A percentile compares a stretch with the other conserved stretches of the same genome.
phyloP scores from a whole-genome alignment of 192 early-diverging fungal species.

The Gaertneriomyces semiglobifer region DNA sequence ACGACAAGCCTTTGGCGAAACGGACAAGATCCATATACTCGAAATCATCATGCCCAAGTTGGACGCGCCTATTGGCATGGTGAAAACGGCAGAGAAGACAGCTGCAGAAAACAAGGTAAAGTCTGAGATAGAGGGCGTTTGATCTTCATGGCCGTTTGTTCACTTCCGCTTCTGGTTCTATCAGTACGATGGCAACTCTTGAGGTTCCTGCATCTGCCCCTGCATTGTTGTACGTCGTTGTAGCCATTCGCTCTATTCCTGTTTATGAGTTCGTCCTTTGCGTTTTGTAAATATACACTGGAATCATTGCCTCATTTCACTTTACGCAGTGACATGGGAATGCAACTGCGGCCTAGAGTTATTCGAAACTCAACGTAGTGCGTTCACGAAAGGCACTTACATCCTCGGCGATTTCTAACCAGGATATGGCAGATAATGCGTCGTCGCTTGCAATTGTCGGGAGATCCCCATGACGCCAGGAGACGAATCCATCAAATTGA shows the following conservation, averaged over 20 bases:
- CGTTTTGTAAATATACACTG: neutral
- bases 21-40: conserved; percentile 42
- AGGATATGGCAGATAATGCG: neutral
- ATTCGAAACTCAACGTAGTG: neutral
- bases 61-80: conserved; percentile 47
- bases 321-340: neutral
- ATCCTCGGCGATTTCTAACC: conserved; percentile 4
- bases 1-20: conserved; percentile 20
- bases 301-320: neutral
- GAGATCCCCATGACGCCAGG: neutral
- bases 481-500: neutral
- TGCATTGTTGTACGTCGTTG: too few species aligned
- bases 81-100: conserved; percentile 22
- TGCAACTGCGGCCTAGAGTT: neutral
- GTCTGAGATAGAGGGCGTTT: neutral
- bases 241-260: too few species aligned
- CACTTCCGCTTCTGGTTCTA: neutral
- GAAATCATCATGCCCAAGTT: conserved; percentile 48
- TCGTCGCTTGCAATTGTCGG: neutral
- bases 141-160: neutral
- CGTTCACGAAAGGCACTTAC: neutral
- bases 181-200: conserved; percentile 19
- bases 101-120: conserved; percentile 25
- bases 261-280: too few species aligned
- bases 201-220: neutral